Percentiles rank a stretch among this genome's conserved stretches.
These are phyloP conservation scores for Mytilinidion resinicola DNA, from an alignment of 495 filamentous ascomycete genomes.

Conservation along the genomic window DNA sequence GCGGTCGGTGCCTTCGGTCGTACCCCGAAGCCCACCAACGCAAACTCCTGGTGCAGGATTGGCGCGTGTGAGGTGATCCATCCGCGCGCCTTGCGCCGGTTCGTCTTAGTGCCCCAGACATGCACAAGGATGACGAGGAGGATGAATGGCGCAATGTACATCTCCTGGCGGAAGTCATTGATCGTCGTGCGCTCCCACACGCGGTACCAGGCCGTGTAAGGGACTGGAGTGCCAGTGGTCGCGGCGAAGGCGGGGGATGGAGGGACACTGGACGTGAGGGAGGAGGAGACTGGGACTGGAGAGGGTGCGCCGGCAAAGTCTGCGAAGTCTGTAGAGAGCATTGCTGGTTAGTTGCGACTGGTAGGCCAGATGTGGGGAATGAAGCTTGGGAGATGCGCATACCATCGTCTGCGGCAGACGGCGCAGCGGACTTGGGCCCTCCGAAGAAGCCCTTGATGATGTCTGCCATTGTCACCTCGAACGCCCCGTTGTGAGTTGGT, in stretches of 20 bases:
- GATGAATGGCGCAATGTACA: slow-evolving; percentile 70
- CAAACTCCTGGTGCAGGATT: slow-evolving; percentile 71
- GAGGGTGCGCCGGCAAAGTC: slow-evolving; percentile 40
- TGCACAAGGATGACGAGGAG: slow-evolving; percentile 69
- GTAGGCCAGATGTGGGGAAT: background rate
- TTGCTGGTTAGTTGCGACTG: background rate
- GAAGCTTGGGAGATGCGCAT: background rate
- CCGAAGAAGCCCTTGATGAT: slow-evolving; percentile 34
- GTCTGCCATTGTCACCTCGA: slow-evolving; percentile 30
- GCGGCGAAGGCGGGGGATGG: slow-evolving; percentile 43
- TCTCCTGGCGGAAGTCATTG: slow-evolving; percentile 80
- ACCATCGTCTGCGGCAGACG: slow-evolving; percentile 27
- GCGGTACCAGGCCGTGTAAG: slow-evolving; percentile 94
- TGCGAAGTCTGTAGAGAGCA: slow-evolving; percentile 42
- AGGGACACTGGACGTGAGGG: slow-evolving; percentile 38
- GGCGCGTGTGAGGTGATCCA: slow-evolving; percentile 75
- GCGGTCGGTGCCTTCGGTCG: slow-evolving; percentile 33
- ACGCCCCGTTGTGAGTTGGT: background rate
- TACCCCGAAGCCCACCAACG: slow-evolving; percentile 72
- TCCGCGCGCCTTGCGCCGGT: slow-evolving; percentile 68
- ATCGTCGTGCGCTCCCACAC: slow-evolving; percentile 81
- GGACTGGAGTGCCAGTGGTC: slow-evolving; percentile 33
- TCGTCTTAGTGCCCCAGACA: slow-evolving; percentile 72
- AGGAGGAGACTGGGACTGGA: slow-evolving; percentile 37
- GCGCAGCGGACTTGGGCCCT: slow-evolving; percentile 25